Base-by-base conservation (phyloP, 192 early-diverging fungal species). In the Backusella psychrophila region DNA sequence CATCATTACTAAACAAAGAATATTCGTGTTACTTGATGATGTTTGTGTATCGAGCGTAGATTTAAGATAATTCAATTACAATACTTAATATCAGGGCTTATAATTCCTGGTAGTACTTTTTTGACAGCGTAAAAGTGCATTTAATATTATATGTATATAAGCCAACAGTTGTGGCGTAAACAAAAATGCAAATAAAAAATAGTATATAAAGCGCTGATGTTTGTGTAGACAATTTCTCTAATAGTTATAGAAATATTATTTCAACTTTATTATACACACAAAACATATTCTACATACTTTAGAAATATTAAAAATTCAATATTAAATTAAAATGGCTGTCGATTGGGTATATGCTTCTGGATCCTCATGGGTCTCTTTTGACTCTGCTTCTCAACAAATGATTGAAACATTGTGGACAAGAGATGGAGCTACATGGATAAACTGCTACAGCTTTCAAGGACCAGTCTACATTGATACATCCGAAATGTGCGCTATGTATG, bases 291-390 rank as follows among this genome's bases (percentile, higher is more conserved):
- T 53, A 53, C n/a, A 53, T 53, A 19, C n/a, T 53, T 21, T 44
- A 44, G 15, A 44, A 44, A 53, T 21, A 21, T 21, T 23, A 56
- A 9, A 56, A 56, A 56, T 56, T 56, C 42, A 56, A 23, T 11
- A 26, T 21, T 56, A 56, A 9, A 56, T 56, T 21, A 69, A 69
- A 69, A 69, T 59, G 73, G 23, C 63, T 33, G 52, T 52, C 26
- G 63, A 41, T 56, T 74, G 73, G 73, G 73, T 74, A 39, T 74
- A 74, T 34, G 46, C 52, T 41, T 56, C 73, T 34, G 73, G 73
- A 41, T 65, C 73, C 29, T 46, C 52, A 33, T 74, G 73, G 73
- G 63, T 74, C 26, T 66, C 56, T 15, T 74, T 74, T 66, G 73
- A 74, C 14, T 46, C 52, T 53, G 53, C 73, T 26, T 39, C 73